Evolutionary conservation across 768 basidiomycete species (phyloP).

Genomic region (Pleurotus ostreatus): DNA sequence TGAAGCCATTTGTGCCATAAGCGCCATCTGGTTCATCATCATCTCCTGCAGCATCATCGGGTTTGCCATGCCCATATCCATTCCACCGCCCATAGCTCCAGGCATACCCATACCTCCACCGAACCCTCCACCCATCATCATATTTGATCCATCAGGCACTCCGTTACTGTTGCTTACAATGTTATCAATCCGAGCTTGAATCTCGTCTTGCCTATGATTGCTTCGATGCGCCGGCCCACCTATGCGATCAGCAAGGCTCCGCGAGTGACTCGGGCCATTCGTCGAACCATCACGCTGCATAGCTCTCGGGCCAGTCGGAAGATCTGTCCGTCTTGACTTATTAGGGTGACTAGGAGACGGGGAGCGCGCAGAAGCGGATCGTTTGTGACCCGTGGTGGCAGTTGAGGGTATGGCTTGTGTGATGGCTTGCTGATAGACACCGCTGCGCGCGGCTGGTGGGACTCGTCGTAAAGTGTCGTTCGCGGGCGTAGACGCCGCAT

Average conservation of each 20-base stretch:
- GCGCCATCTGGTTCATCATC: conserved; percentile 88
- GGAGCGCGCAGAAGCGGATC: conserved; percentile 61
- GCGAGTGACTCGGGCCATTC: conserved; percentile 26
- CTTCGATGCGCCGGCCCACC: conserved; percentile 44
- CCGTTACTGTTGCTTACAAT: conserved; percentile 56
- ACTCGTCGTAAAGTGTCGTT: conserved; percentile 41
- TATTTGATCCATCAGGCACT: conserved; percentile 38
- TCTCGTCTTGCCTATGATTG: conserved; percentile 53
- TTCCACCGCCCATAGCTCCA: conserved; percentile 21
- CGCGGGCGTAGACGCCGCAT: conserved; percentile 24
- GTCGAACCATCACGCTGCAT: conserved; percentile 52
- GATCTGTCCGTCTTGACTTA: conserved; percentile 69
- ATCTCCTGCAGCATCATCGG: conserved; percentile 81
- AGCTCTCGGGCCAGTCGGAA: conserved; percentile 83
- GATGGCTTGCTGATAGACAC: conserved; percentile 73
- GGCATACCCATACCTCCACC: conserved; percentile 15
- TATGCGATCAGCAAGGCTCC: conserved; percentile 82
- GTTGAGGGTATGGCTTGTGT: conserved; percentile 54
- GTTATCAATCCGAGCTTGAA: conserved; percentile 72
- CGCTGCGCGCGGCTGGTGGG: conserved; percentile 46
- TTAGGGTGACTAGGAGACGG: conserved; percentile 63
- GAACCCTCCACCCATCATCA: conserved; percentile 46
- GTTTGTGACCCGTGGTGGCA: conserved; percentile 53
- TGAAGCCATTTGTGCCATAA: conserved; percentile 90
- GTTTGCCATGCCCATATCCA: conserved; percentile 65